A percentile compares a stretch with the other conserved stretches of the same genome.
These are phyloP conservation scores for Colletotrichum spaethianum DNA, from an alignment of 2,329 filamentous ascomycete species.

Conservation along the genomic window DNA sequence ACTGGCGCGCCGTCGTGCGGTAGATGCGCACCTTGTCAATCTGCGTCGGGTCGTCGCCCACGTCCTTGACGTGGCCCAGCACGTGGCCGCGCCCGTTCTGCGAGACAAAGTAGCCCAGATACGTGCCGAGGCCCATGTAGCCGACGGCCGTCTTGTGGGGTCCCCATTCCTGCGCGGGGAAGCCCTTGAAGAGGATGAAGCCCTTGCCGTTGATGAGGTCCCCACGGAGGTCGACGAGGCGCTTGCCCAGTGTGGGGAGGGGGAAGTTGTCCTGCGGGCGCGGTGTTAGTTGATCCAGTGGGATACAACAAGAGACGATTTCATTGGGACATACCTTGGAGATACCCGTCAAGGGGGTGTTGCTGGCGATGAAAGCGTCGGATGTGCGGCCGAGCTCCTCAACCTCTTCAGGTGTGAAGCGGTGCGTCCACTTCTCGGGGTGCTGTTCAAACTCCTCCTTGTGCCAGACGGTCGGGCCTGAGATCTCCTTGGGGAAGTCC, in stretches of 20 bases:
- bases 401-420: constrained; percentile 76
- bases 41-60: constrained; percentile 84
- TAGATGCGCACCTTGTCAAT: constrained; percentile 93
- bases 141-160: constrained; percentile 85
- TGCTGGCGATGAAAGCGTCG: constrained; percentile 77
- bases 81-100: constrained; percentile 91
- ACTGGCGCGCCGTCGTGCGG: constrained; percentile 87
- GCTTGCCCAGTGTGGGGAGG: constrained; percentile 56
- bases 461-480: constrained; percentile 81
- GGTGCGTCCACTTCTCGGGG: constrained; percentile 81
- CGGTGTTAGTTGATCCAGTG: not conserved
- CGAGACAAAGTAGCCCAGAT: constrained; percentile 89
- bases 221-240: constrained; percentile 54
- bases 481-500: constrained; percentile 79
- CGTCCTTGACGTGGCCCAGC: constrained; percentile 90
- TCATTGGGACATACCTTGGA: constrained; percentile 34
- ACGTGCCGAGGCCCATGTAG: constrained; percentile 91
- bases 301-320: not conserved
- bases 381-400: constrained; percentile 76
- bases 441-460: constrained; percentile 73
- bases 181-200: constrained; percentile 90
- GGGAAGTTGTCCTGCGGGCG: constrained; percentile 57
- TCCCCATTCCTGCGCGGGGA: constrained; percentile 83
- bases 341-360: constrained; percentile 80
- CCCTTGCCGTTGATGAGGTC: constrained; percentile 83